phyloP scores from a whole-genome alignment of 805 yeast genomes.

The Yarrowia sp. region DNA sequence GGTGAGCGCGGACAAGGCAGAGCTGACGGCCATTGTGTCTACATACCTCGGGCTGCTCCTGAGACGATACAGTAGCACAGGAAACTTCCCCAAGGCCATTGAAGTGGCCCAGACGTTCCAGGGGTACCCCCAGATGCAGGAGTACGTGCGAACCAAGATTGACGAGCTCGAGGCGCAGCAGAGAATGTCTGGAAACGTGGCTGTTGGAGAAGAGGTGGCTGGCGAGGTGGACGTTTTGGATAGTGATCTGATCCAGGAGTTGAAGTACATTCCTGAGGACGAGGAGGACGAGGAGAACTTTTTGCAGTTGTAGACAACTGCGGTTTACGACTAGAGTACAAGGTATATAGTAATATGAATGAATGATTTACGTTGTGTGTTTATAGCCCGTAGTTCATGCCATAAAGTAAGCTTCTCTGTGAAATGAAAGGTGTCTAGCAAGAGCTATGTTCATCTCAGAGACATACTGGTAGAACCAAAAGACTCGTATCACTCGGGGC shows the following conservation, averaged over 20 bases:
- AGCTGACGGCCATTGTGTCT: neutral
- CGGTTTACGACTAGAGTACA: neutral
- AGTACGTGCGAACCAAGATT: neutral
- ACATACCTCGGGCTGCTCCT: neutral
- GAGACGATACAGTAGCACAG: neutral
- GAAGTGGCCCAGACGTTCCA: neutral
- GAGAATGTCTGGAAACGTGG: neutral
- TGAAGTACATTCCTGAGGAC: slow-evolving; percentile 19
- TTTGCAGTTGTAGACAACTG: slow-evolving; percentile 11
- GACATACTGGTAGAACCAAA: no score
- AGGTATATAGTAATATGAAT: slow-evolving; percentile 3
- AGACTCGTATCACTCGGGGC: no score
- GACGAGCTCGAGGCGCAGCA: neutral
- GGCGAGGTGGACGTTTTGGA: neutral
- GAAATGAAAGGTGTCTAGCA: no score
- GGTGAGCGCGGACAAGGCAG: neutral
- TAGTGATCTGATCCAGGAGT: neutral
- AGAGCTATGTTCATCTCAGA: no score
- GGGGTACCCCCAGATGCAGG: neutral
- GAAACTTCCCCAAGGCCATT: slow-evolving; percentile 16
- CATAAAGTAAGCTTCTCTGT: no score
- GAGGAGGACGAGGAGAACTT: slow-evolving; percentile 22
- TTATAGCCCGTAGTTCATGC: no score
- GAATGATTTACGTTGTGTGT: neutral
- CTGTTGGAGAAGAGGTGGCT: neutral